Percentiles rank a stretch among this genome's conserved stretches.
Evolutionary conservation across 2,329 filamentous ascomycete genomes (phyloP).

Genomic region (Metarhizium sp.): DNA sequence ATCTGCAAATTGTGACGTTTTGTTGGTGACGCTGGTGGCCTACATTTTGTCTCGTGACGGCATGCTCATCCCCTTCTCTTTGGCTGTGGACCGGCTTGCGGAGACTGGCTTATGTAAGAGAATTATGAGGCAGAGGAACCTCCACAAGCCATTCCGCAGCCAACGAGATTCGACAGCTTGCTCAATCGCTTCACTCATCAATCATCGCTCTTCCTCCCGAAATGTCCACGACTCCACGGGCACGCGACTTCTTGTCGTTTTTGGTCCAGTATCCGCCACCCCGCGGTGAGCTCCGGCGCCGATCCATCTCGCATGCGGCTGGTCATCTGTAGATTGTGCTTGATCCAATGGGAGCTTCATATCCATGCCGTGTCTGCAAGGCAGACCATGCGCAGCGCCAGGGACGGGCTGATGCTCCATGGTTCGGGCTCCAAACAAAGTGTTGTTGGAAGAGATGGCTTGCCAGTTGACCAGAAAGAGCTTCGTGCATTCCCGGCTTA

Average conservation of each 20-base stretch:
- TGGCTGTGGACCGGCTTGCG: too few species aligned
- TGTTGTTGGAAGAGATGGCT: background rate
- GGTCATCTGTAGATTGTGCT: background rate
- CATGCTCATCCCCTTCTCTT: too few species aligned
- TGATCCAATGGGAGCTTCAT: background rate
- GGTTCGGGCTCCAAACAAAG: background rate
- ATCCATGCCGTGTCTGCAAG: background rate
- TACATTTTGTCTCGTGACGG: background rate
- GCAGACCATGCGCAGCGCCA: background rate
- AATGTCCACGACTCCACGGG: background rate
- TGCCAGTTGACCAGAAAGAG: background rate
- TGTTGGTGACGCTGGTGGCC: background rate
- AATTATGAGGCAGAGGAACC: too few species aligned
- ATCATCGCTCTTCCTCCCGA: background rate
- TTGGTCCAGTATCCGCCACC: background rate
- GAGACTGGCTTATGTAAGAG: too few species aligned
- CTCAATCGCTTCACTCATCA: too few species aligned
- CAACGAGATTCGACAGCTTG: too few species aligned
- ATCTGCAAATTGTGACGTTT: background rate
- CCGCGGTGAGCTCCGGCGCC: background rate
- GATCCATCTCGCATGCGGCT: background rate
- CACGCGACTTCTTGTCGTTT: background rate
- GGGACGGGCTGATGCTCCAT: background rate
- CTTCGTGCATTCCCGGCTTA: background rate
- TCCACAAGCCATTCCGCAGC: too few species aligned